Evolutionary conservation across 257 asterid genomes (phyloP), one percentile per base, ranked within the genome.

Genomic region (Verbascum thapsus): DNA sequence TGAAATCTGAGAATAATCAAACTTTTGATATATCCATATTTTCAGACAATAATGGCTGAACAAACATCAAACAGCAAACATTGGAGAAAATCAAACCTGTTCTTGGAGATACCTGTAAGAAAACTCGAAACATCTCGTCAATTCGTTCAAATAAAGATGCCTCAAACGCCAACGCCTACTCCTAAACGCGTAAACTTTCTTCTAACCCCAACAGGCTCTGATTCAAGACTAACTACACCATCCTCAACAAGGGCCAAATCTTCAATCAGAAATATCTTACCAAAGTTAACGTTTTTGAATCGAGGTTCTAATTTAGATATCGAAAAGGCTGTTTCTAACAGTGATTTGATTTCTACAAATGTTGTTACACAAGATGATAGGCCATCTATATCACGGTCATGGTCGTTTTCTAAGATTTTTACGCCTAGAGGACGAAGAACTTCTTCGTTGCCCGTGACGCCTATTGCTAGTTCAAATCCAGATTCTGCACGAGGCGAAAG

Each of bases 141-240:
- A 49, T 83, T 86, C 47, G 87, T 83, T 43, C 92, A 80, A 51
- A 85, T 84, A 64, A 83, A 82, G 78, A 78, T 81, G 78, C 87
- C 86, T 12, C 75, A 85, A 0, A 76, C 87, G 0, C 91, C 96
- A 6, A 85, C 90, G 26, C 92, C 94, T 6, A 91, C 98, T 20
- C 96, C 98, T 1, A 84, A 72, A 68, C 81, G 78, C 69, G 98
- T 91, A 43, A 91, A 86, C 79, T 91, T 91, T 76, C 47, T 66
- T 44, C 59, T 84, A 47, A 85, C 86, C 7, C 84, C 91, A 6
- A 80, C 76, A 70, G 76, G 87, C 72, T 70, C 84, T 18, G 83
- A 69, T 77, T 61, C 79, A 41, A 81, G 82, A 76, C 8, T 22
- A 22, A 40, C 88, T 5, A 76, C 82, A 19, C 88, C 95, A n/a